Evolutionary conservation across 2,329 filamentous ascomycete species (phyloP).

Genomic region (Microdochium paspali): DNA sequence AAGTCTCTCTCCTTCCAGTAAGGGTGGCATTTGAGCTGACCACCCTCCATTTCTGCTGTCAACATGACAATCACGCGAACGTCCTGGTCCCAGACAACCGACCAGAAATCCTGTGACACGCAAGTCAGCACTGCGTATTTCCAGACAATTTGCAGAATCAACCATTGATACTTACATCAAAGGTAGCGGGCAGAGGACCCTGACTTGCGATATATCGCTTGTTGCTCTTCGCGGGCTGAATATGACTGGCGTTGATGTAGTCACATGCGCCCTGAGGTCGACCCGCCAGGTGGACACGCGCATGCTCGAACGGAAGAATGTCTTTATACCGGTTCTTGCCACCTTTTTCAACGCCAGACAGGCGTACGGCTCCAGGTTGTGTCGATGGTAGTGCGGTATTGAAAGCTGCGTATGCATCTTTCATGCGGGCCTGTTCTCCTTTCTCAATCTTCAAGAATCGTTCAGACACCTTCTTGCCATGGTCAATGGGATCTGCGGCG

Average conservation of each 20-base stretch:
- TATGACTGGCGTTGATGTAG: constrained; percentile 89
- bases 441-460: constrained; percentile 79
- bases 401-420: constrained; percentile 54
- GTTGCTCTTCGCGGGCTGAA: constrained; percentile 71
- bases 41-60: constrained; percentile 87
- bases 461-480: constrained; percentile 72
- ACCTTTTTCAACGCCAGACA: constrained; percentile 91
- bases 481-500: constrained; percentile 56
- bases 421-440: constrained; percentile 86
- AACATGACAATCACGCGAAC: constrained; percentile 93
- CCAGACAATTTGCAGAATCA: not conserved
- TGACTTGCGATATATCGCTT: constrained; percentile 95
- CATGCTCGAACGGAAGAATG: constrained; percentile 92
- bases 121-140: constrained; percentile 14
- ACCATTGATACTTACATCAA: constrained; percentile 54
- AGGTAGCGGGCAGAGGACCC: constrained; percentile 85
- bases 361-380: constrained; percentile 43
- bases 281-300: constrained; percentile 69
- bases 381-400: constrained; percentile 26
- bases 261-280: constrained; percentile 65
- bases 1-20: constrained; percentile 83
- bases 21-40: constrained; percentile 87
- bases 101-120: constrained; percentile 78
- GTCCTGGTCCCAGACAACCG: constrained; percentile 93
- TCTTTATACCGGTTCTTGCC: constrained; percentile 97